Base-by-base conservation (phyloP, 495 filamentous ascomycete genomes). In the Chaetomium fimeti region DNA sequence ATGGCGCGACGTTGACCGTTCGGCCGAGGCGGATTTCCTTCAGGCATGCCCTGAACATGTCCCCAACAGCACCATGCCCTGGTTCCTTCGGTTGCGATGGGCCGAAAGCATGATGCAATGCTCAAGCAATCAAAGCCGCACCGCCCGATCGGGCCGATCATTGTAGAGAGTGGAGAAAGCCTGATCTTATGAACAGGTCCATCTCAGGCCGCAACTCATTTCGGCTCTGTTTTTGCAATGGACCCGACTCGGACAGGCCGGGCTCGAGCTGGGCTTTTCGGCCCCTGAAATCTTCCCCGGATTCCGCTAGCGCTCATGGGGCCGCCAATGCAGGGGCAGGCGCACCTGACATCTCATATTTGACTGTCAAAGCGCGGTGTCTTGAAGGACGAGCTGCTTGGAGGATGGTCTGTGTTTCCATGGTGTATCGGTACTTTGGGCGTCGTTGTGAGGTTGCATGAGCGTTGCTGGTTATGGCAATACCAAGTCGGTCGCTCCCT, bases 311-410 rank as follows among this genome's bases (percentile, higher is more conserved):
- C 22, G 52, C 20, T 3, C 27, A 54, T 28, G 27, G 51, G 15
- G 28, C 18, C 7, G 27, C 27, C 15, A 32, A 54, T 32, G 25
- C 27, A 32, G 27, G 27, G 52, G 27, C 29, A 36, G 28, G 25
- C 27, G 16, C 55, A 58, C 38, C 22, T 28, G 55, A 43, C 24
- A 12, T 42, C 5, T 27, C 13, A 27, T 9, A 18, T 6, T 58
- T 25, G 25, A 29, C 42, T 49, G 27, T 60, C 57, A 49, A 51
- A 60, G 57, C 43, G 27, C 43, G 4, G 13, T 22, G 45, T 47
- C 56, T 15, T 47, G 56, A 59, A 59, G 54, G 40, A 47, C 18
- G 22, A 15, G 25, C 3, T 22, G 24, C 43, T 24, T 24, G 25
- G 36, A n/a, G 0, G 20, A 6, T 9, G 18, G 20, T 18, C 53